Conservation (phyloP, 75 land plant species). For the Larix kaempferi region DNA sequence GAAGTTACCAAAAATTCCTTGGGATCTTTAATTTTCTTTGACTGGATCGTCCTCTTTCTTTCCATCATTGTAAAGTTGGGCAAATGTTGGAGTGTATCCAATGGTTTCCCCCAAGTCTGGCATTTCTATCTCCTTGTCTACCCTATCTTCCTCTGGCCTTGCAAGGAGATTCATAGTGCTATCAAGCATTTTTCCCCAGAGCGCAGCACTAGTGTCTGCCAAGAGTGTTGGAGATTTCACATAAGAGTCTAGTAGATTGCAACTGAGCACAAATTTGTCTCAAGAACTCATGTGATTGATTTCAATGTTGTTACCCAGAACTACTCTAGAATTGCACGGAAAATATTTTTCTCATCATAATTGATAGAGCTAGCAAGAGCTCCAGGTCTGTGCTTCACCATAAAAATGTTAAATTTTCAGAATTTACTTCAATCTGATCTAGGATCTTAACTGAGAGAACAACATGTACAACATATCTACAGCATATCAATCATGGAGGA, state of each 20-base stretch:
- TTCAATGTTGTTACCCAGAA: conserved; percentile 84
- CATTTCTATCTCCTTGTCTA: conserved; percentile 68
- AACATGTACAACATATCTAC: too few relatives aligned
- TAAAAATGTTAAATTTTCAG: too few relatives aligned
- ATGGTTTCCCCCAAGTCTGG: conserved; percentile 76
- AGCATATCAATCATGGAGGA: too few relatives aligned
- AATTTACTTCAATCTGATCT: too few relatives aligned
- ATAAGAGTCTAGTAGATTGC: conserved; percentile 76
- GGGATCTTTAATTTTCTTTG: conserved; percentile 77
- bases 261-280: conserved; percentile 79
- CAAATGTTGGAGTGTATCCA: conserved; percentile 76
- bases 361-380: conserved; percentile 66
- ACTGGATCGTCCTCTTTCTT: conserved; percentile 94
- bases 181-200: conserved; percentile 86
- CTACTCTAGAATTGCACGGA: conserved; percentile 59
- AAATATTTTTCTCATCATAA: conserved; percentile 61
- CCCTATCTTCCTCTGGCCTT: conserved; percentile 78
- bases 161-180: conserved; percentile 77
- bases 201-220: conserved; percentile 23
- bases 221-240: conserved; percentile 73
- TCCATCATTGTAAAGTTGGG: conserved; percentile 85
- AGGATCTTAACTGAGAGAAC: too few relatives aligned
- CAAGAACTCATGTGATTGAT: conserved; percentile 69
- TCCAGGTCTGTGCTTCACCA: conserved; percentile 70
- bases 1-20: conserved; percentile 70